Evolutionary conservation across 1,284 basidiomycete genomes (phyloP).

Genomic region (Inonotus hispidus): DNA sequence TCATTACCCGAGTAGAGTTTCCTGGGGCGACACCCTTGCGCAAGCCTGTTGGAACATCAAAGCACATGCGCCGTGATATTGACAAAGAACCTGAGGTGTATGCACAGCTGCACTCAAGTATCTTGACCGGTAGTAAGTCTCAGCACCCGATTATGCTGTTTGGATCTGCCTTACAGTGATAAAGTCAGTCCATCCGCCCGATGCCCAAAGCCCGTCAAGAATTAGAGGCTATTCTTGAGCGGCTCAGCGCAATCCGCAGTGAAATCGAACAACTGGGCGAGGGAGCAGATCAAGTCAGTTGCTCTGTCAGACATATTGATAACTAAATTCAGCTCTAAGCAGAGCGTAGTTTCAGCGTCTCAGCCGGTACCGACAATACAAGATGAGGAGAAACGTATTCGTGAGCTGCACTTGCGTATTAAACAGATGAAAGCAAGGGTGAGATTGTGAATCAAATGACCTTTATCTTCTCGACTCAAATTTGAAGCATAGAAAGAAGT

Average conservation of each 20-base stretch:
- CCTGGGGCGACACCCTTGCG: slow-evolving; percentile 63
- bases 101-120: slow-evolving; percentile 69
- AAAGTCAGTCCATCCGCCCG: slow-evolving; percentile 55
- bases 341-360: slow-evolving; percentile 31
- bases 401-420: slow-evolving; percentile 47
- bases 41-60: slow-evolving; percentile 42
- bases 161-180: background rate
- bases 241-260: slow-evolving; percentile 43
- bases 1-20: slow-evolving; percentile 59
- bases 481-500: slow-evolving; percentile 37
- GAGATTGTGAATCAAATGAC: background rate
- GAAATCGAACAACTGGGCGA: slow-evolving; percentile 47
- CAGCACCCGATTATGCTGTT: background rate
- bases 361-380: slow-evolving; percentile 39
- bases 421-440: slow-evolving; percentile 48
- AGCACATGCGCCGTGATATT: slow-evolving; percentile 17
- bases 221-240: slow-evolving; percentile 47
- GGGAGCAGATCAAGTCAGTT: slow-evolving; percentile 49
- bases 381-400: slow-evolving; percentile 54
- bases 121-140: slow-evolving; percentile 63
- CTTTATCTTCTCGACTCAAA: background rate
- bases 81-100: slow-evolving; percentile 68
- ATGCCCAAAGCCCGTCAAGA: slow-evolving; percentile 68
- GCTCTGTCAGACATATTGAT: background rate
- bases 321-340: slow-evolving; percentile 25